Percentiles rank a stretch among this genome's conserved stretches.
Conservation (phyloP, 768 basidiomycete genomes). For the Thelephora ganbajun region DNA sequence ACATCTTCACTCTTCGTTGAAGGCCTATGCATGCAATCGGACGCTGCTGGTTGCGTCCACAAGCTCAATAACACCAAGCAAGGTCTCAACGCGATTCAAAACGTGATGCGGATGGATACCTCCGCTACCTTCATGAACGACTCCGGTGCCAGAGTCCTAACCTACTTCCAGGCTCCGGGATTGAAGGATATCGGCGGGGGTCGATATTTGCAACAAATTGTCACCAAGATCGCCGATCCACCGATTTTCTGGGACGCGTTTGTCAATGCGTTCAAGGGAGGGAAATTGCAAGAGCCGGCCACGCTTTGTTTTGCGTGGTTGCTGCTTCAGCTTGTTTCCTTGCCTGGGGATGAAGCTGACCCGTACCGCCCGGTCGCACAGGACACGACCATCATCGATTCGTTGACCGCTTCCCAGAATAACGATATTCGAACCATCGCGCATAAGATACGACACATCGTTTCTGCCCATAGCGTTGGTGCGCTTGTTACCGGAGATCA, state of each 20-base stretch:
- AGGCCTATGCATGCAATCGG: constrained; percentile 26
- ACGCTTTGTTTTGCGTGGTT: constrained; percentile 32
- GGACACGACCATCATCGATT: constrained; percentile 16
- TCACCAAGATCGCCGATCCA: constrained; percentile 31
- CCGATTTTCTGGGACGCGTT: constrained; percentile 33
- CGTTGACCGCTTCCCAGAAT: constrained; percentile 13
- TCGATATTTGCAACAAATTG: constrained; percentile 22
- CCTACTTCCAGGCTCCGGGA: constrained; percentile 23
- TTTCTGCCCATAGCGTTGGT: constrained; percentile 15
- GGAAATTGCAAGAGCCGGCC: constrained; percentile 14
- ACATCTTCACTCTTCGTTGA: constrained; percentile 29
- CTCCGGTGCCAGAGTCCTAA: constrained; percentile 20
- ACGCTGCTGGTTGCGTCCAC: constrained; percentile 23
- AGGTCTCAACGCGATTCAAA: constrained; percentile 26
- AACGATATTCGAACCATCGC: constrained; percentile 17
- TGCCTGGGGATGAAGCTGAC: constrained; percentile 20
- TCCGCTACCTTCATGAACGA: constrained; percentile 28
- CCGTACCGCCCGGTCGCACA: constrained; percentile 26
- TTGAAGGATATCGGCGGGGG: constrained; percentile 29
- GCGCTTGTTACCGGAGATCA: constrained; percentile 13
- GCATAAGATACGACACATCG: constrained; percentile 26
- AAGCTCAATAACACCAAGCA: constrained; percentile 20
- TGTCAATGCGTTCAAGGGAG: constrained; percentile 7
- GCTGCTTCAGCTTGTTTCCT: constrained; percentile 31
- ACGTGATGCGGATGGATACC: constrained; percentile 27